These are phyloP conservation scores for Arthrinium phaeospermum DNA, from an alignment of 2,329 filamentous ascomycete species.

Conservation along the genomic window DNA sequence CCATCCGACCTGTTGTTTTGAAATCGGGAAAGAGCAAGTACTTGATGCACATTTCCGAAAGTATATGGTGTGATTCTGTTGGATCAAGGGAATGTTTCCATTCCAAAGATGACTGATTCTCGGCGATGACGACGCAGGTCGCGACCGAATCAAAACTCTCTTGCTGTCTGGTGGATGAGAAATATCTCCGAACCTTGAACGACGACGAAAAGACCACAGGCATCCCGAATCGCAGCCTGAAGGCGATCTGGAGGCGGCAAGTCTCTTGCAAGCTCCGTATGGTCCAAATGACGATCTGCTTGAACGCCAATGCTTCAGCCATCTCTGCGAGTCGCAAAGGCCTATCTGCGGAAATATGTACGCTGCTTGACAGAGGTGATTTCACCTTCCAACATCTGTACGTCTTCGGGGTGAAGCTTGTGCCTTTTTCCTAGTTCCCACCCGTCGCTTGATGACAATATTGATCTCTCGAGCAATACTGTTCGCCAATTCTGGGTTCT, in stretches of 20 bases:
- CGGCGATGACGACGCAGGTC: neutral
- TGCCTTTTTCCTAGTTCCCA: slow-evolving; percentile 23
- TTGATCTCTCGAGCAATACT: slow-evolving; percentile 39
- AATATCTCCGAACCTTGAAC: slow-evolving; percentile 23
- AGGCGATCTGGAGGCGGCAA: neutral
- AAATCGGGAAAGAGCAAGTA: slow-evolving; percentile 21
- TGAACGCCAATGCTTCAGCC: slow-evolving; percentile 34
- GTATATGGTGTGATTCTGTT: slow-evolving; percentile 23
- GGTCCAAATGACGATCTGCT: slow-evolving; percentile 37
- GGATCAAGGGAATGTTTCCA: slow-evolving; percentile 25
- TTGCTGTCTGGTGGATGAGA: slow-evolving; percentile 28
- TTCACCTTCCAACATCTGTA: slow-evolving; percentile 22
- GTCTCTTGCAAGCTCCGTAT: slow-evolving; percentile 52
- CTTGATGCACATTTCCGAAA: slow-evolving; percentile 24
- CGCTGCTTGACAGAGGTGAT: slow-evolving; percentile 27
- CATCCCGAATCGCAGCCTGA: slow-evolving; percentile 19
- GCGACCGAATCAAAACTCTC: slow-evolving; percentile 23
- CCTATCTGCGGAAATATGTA: slow-evolving; percentile 36
- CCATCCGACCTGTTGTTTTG: no score
- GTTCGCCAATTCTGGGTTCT: slow-evolving; percentile 34
- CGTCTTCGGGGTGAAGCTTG: slow-evolving; percentile 11
- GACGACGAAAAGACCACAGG: slow-evolving; percentile 28
- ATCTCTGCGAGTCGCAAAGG: slow-evolving; percentile 43
- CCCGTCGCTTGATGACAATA: slow-evolving; percentile 33
- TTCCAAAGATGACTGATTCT: neutral